Base-by-base conservation (phyloP, 257 asterid species). In the Plantago ovata region DNA sequence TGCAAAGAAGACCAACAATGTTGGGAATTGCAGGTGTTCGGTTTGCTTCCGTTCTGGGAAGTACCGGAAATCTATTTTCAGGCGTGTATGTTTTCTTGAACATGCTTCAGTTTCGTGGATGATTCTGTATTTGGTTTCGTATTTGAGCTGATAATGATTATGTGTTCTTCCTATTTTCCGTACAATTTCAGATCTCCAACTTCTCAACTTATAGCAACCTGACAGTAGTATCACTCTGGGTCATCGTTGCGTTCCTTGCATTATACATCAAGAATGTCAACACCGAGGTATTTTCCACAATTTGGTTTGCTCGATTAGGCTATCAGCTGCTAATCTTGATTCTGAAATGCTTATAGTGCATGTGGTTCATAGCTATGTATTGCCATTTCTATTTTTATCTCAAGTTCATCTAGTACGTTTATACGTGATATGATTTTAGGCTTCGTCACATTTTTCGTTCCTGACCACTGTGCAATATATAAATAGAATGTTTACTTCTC, bases 21-120 rank as follows among this genome's bases (percentile, higher is more conserved):
- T 81, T 49, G 56, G 56, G 15, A 83, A 78, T 62, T 93, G 99
- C 61, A 89, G 72, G 61, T 93, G 99, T 80, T 82, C 99, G 3
- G 84, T 84, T 54, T 93, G 99, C 72, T 83, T 80, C 68, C 91
- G 74, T 64, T 93, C 99, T 0, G 99, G 99, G 56, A 93, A 93
- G 78, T 86, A 93, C 65, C 81, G 95, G 64, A 93, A 89, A 64
- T 89, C 97, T 59, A 79, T 93, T 63, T 84, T 89, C 79, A 89
- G 68, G 74, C 94, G 95, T 60, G 99, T 85, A 73, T 73, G 84
- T 66, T 52, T 60, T 64, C 63, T 53, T 24, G 43, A 62, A 12
- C 60, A 33, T 28, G 7, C 36, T 28, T 28, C 36, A 28, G 36
- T 28, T 28, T 28, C 2, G 4, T 28, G 36, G 36, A 60, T 56